phyloP scores from a whole-genome alignment of 163 green algal species.

The Botryococcus braunii region DNA sequence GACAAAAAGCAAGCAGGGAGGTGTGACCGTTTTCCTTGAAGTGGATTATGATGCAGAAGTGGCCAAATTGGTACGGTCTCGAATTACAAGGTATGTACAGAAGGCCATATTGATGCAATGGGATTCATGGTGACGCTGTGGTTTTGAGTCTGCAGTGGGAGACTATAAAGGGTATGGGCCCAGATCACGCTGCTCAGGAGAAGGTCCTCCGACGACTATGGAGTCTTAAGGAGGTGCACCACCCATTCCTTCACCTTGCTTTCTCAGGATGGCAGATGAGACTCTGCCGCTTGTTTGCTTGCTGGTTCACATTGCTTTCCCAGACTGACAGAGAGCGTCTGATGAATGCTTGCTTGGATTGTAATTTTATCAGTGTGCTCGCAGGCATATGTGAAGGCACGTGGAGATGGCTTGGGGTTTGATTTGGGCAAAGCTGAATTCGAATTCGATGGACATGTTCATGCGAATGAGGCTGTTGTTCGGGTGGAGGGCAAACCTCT shows the following conservation, averaged over 20 bases:
- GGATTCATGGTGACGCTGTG: not conserved
- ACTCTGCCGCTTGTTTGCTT: too few relatives aligned
- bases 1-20: too few relatives aligned
- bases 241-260: not conserved
- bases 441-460: slow-evolving; percentile 12
- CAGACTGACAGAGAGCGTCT: too few relatives aligned
- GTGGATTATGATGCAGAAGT: too few relatives aligned
- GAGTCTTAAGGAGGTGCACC: slow-evolving; percentile 48
- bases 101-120: not conserved
- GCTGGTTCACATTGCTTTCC: not conserved
- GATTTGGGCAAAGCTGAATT: slow-evolving; percentile 38
- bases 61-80: too few relatives aligned
- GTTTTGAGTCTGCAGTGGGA: slow-evolving; percentile 28
- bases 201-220: slow-evolving; percentile 32
- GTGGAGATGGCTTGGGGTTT: slow-evolving; percentile 70
- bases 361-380: not conserved
- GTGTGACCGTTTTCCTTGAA: too few relatives aligned
- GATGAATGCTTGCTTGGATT: too few relatives aligned
- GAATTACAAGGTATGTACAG: too few relatives aligned
- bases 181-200: slow-evolving; percentile 16
- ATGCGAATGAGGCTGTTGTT: slow-evolving; percentile 10
- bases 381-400: slow-evolving; percentile 73
- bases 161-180: slow-evolving; percentile 6
- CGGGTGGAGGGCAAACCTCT: slow-evolving; percentile 12
- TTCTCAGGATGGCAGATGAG: too few relatives aligned